A percentile compares a stretch with the other conserved stretches of the same genome.
These are phyloP conservation scores for Serendipita vermifera DNA, from an alignment of 768 basidiomycete species.

Conservation along the genomic window DNA sequence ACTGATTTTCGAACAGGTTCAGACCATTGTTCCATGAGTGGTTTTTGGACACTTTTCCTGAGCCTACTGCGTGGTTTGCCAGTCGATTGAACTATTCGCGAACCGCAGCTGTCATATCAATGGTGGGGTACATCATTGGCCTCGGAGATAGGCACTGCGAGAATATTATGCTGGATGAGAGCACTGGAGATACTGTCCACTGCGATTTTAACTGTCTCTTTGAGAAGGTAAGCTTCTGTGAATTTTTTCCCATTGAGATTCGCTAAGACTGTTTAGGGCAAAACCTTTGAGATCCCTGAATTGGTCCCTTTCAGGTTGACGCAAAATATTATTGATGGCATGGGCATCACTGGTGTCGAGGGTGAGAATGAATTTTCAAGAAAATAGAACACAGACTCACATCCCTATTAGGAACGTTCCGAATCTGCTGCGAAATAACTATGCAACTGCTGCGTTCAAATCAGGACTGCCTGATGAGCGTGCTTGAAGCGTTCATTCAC, in stretches of 20 bases:
- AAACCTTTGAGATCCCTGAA: conserved; percentile 75
- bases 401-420: conserved; percentile 54
- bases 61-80: conserved; percentile 87
- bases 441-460: conserved; percentile 78
- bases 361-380: conserved; percentile 32
- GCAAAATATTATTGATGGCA: conserved; percentile 80
- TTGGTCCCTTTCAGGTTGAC: conserved; percentile 90
- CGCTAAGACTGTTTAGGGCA: conserved; percentile 37
- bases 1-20: conserved; percentile 31
- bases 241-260: background rate
- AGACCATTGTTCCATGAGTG: conserved; percentile 91
- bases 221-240: conserved; percentile 53
- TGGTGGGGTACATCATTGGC: conserved; percentile 96
- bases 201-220: conserved; percentile 98
- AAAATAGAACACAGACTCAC: background rate
- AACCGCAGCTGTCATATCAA: conserved; percentile 93
- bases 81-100: conserved; percentile 77
- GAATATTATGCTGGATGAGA: conserved; percentile 84
- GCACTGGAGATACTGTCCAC: conserved; percentile 83
- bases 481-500: conserved; percentile 92
- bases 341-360: conserved; percentile 89
- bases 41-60: conserved; percentile 95
- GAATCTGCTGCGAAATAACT: conserved; percentile 82
- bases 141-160: conserved; percentile 96
- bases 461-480: conserved; percentile 86